Base-by-base conservation (phyloP, 306 rosid species). In the Castanea sativa region DNA sequence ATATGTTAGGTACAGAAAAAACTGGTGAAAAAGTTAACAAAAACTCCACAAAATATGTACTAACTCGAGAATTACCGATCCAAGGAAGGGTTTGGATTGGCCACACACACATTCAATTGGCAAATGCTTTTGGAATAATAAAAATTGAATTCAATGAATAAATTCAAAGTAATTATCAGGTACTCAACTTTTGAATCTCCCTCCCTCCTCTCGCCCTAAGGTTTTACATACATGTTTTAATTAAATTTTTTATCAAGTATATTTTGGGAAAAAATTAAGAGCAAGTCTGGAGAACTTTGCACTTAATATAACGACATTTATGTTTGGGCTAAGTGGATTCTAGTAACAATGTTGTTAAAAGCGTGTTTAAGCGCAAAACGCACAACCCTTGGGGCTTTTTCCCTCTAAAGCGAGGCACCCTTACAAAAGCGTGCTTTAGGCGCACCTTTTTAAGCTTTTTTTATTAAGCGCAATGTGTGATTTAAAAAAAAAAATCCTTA, bases 261-360 rank as follows among this genome's bases (percentile, higher is more conserved):
- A 76, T 73, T 76, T 78, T 73, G 60, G 51, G 73, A 75, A 16
- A 29, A 76, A 52, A 14, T 14, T 64, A 7, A 64, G 30, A 11
- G 23, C 65, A 3, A 16, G 30, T 59, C 20, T 16, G 2, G 10
- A 64, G 43, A 30, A 15, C 21, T 30, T 38, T 64, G 7, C 20
- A 64, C 41, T 5, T 30, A 38, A 63, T 63, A 63, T 16, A 64
- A 64, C 0, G 16, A 19, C 29, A 29, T 1, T 25, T 25, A 14
- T 19, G 16, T 63, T 38, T 38, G 45, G 11, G 45, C 45, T 38
- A 7, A 38, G 45, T 38, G 45, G 11, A 38, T 2, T 38, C 45
- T 38, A 38, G 45, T 38, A 38, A 38, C 45, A 38, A 2, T 38
- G 45, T 38, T 38, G 45, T 38, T 7, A 38, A 38, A 38, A 38